phyloP scores from a whole-genome alignment of 148 eudicot genomes.

The Chenopodium quinoa region DNA sequence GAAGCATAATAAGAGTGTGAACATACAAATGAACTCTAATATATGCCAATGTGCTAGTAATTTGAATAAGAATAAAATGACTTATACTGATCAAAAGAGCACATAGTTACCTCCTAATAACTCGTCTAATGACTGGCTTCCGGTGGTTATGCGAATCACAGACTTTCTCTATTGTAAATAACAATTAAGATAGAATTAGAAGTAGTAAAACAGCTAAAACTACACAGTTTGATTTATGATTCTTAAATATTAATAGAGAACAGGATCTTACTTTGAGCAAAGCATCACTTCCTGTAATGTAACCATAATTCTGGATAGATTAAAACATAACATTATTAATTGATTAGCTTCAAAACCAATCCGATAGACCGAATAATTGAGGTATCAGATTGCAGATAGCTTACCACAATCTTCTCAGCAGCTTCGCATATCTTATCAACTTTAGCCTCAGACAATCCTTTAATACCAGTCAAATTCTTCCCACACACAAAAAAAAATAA shows the following conservation, averaged over 20 bases:
- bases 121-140: conserved; percentile 90
- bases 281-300: conserved; percentile 98
- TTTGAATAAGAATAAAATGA: neutral
- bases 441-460: conserved; percentile 96
- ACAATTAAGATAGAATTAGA: neutral
- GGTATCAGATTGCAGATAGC: conserved; percentile 6
- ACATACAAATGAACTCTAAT: neutral
- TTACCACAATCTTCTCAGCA: conserved; percentile 92
- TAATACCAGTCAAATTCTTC: conserved; percentile 85
- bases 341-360: neutral
- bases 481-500: neutral
- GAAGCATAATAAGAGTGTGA: neutral
- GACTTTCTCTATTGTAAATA: conserved; percentile 59
- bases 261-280: conserved; percentile 61
- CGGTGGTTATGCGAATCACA: conserved; percentile 83
- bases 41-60: neutral
- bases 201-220: neutral
- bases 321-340: conserved; percentile 1
- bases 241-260: conserved; percentile 7
- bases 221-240: neutral
- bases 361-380: too few relatives aligned
- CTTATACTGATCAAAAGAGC: neutral
- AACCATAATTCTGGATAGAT: conserved; percentile 71
- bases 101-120: conserved; percentile 60
- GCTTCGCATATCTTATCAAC: conserved; percentile 98